Evolutionary conservation across 768 basidiomycete species (phyloP), one percentile per base, ranked within the genome.

Genomic region (Russula emetica): DNA sequence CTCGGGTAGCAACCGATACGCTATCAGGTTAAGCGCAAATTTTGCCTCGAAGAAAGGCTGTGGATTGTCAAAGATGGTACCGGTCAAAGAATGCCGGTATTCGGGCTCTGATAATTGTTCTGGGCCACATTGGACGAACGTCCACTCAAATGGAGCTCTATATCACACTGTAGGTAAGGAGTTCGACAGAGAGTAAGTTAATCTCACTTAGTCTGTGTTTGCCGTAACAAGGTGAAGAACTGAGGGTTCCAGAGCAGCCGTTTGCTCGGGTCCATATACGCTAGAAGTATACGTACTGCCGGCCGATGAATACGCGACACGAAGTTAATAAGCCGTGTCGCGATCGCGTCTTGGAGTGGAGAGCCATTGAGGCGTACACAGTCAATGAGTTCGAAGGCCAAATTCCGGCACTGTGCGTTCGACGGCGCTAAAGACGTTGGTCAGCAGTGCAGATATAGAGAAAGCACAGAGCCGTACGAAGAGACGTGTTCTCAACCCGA

Each of bases 381-480:
- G 67, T 88, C 86, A n/a, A 89, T 76, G 0, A 90, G 74, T 56
- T 84, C 83, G 50, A 77, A 83, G 0, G 85, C 85, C 32, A 75
- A 67, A 1, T 70, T 66, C 54, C 72, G 74, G 49, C 80, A 72
- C 28, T 73, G 73, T 3, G 58, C 58, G 45, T 73, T 72, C 3
- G 75, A 72, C 20, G 72, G 69, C 36, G 80, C 84, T 86, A 30
- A 14, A 22, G 13, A 6, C 26, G 13, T 30, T 34, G 18, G 9
- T 63, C 9, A 69, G 52, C 22, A 59, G 60, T 42, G 26, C 3
- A 3, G n/a, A 44, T 40, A 16, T 8, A 2, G 28, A 44, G 34
- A 52, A 34, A 40, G 61, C 9, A 36, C 45, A 40, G 24, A 1
- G 0, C 78, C 85, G 69, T 66, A 88, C 87, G 79, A 55, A 78